Conservation (phyloP, 805 yeast genomes). For the Ogataea nakhonphanomensis region DNA sequence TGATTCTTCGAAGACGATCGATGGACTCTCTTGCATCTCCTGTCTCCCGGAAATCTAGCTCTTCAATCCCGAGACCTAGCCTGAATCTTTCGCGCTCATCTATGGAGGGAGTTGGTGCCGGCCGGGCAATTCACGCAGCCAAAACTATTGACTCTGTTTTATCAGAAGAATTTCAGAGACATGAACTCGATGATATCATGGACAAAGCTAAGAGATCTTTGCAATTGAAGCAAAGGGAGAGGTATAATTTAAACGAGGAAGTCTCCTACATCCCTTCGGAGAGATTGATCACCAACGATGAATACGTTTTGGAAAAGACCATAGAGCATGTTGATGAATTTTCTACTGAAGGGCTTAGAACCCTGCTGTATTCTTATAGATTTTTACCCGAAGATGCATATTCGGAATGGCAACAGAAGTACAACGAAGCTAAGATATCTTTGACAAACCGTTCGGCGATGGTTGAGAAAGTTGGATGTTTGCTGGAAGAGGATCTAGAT, state of each 20-base stretch:
- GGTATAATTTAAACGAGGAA: constrained; percentile 36
- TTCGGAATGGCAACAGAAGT: constrained; percentile 61
- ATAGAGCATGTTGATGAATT: constrained; percentile 89
- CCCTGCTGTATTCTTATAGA: constrained; percentile 76
- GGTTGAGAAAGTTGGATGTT: constrained; percentile 69
- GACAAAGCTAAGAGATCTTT: constrained; percentile 53
- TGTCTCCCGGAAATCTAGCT: constrained; percentile 27
- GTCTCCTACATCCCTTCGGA: constrained; percentile 50
- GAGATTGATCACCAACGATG: constrained; percentile 62
- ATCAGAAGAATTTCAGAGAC: constrained; percentile 41
- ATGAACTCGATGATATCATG: constrained; percentile 53
- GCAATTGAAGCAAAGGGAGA: constrained; percentile 54
- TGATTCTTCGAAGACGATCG: constrained; percentile 56
- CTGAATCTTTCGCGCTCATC: constrained; percentile 29
- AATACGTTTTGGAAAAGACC: constrained; percentile 75
- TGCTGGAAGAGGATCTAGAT: constrained; percentile 64
- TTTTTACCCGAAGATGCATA: constrained; percentile 64
- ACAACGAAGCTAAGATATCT: constrained; percentile 74
- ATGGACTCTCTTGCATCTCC: constrained; percentile 31
- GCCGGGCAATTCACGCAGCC: constrained; percentile 1
- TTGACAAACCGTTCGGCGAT: constrained; percentile 60
- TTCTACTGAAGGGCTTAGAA: constrained; percentile 91
- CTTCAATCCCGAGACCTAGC: constrained; percentile 25
- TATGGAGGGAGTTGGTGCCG: constrained; percentile 7
- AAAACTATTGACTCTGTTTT: constrained; percentile 22